Base-by-base conservation (phyloP, 179 eudicot species). In the Silene coronaria region DNA sequence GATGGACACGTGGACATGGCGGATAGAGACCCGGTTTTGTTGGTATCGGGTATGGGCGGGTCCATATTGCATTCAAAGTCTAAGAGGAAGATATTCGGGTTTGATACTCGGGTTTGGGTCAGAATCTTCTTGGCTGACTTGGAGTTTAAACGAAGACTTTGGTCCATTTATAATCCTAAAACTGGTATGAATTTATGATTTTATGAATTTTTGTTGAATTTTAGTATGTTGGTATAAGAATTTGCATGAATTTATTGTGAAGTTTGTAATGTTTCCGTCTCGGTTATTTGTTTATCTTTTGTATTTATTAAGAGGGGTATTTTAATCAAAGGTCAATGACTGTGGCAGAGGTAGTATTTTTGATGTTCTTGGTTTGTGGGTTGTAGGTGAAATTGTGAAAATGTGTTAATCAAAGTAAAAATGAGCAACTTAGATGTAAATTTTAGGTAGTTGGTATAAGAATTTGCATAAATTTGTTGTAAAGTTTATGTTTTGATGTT, bases 101-200 rank as follows among this genome's bases (percentile, higher is more conserved):
- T 75, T 38, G 86, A 89, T 74, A 86, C 85, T 42, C 94, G 97
- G 83, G 94, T 91, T 48, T 92, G 97, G 97, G 97, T 92, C 60
- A 80, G 97, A 72, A 80, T 92, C 32, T 83, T 88, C 71, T 83
- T 92, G 45, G 97, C 97, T 75, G 92, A 91, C 73, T 86, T 91
- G 81, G 90, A 88, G 89, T 92, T 92, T 82, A 89, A 76, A 86
- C 79, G 82, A 81, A 87, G 83, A 82, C 79, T 89, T 22, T 91
- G 91, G 96, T 91, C 96, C 14, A 69, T 89, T 51, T 92, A 92
- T 77, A 89, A 92, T 79, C 89, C 96, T 17, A 14, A 67, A 10
- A 91, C 96, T 42, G 97, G 97, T 89, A 9, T 68, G 9, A 59
- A n/a, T 0, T 9, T 38, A 7, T 22, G 3, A 22, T 69, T 19